Conservation (phyloP, 805 yeast species). For the Teunomyces tritomae region DNA sequence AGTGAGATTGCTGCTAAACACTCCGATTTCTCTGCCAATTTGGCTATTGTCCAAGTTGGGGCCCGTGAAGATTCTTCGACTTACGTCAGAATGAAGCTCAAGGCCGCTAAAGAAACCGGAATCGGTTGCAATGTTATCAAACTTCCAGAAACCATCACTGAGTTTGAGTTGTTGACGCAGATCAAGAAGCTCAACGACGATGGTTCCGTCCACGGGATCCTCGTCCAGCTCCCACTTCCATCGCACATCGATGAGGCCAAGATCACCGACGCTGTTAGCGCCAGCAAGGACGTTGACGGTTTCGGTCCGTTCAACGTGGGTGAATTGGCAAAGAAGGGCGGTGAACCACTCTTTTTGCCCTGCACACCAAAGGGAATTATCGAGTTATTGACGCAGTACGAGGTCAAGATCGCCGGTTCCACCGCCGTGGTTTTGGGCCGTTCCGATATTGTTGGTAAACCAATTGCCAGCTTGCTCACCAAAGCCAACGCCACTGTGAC, state of each 20-base stretch:
- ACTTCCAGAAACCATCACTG: conserved; percentile 54
- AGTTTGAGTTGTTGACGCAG: conserved; percentile 52
- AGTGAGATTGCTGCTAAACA: conserved; percentile 38
- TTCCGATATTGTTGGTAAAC: conserved; percentile 83
- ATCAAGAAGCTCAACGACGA: conserved; percentile 59
- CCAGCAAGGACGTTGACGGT: conserved; percentile 79
- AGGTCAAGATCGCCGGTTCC: conserved; percentile 57
- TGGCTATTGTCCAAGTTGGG: conserved; percentile 77
- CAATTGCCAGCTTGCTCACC: conserved; percentile 68
- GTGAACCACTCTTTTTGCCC: conserved; percentile 68
- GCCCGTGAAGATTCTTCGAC: conserved; percentile 76
- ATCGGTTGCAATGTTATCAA: conserved; percentile 60
- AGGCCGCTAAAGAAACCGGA: conserved; percentile 71
- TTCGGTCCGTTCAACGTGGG: conserved; percentile 77
- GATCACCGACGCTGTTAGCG: conserved; percentile 63
- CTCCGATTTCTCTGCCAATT: conserved; percentile 59
- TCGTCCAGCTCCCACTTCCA: conserved; percentile 79
- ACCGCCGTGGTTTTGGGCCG: conserved; percentile 84
- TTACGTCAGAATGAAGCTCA: conserved; percentile 75
- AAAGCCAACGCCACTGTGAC: conserved; percentile 77
- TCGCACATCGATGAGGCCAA: conserved; percentile 63
- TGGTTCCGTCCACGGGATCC: conserved; percentile 62
- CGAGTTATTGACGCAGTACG: conserved; percentile 56
- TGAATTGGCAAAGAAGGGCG: conserved; percentile 71
- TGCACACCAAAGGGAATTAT: conserved; percentile 85